Percentiles rank a stretch among this genome's conserved stretches.
Conservation (phyloP, 2,329 filamentous ascomycete genomes). For the Polychaeton citri region DNA sequence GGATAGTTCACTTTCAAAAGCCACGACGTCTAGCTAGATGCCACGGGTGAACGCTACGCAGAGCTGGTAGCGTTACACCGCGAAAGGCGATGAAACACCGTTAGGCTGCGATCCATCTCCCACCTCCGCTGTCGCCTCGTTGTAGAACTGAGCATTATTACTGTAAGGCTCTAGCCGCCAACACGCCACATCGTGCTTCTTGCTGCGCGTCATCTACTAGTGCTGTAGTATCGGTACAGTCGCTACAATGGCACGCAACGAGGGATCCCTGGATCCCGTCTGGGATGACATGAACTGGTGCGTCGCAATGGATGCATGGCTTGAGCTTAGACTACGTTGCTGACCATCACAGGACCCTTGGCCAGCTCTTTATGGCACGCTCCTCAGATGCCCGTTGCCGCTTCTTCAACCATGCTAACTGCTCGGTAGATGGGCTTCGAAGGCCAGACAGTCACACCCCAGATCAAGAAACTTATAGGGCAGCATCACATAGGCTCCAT, state of each 20-base stretch:
- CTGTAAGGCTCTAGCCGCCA: background rate
- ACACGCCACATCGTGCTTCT: background rate
- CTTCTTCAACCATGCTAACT: slow-evolving; percentile 6
- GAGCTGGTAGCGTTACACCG: background rate
- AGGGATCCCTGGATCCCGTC: slow-evolving; percentile 32
- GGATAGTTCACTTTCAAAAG: no score
- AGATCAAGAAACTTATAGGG: slow-evolving; percentile 68
- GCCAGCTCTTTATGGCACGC: slow-evolving; percentile 23
- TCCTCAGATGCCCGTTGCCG: slow-evolving; percentile 4
- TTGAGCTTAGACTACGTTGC: slow-evolving; percentile 20
- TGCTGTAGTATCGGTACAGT: slow-evolving; percentile 21
- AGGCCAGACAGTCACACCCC: slow-evolving; percentile 68
- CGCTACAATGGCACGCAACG: slow-evolving; percentile 36
- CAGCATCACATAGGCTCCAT: slow-evolving; percentile 82
- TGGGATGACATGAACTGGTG: slow-evolving; percentile 70
- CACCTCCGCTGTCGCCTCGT: background rate
- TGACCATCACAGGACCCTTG: slow-evolving; percentile 29
- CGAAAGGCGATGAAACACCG: background rate
- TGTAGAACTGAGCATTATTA: background rate
- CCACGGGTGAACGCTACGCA: no score
- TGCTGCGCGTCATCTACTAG: background rate
- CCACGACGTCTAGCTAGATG: no score
- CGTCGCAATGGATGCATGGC: slow-evolving; percentile 15
- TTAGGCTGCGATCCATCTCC: background rate
- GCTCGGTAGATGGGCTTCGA: slow-evolving; percentile 64